phyloP scores from a whole-genome alignment of 345 rosid species.

The Melastoma malabathricum region DNA sequence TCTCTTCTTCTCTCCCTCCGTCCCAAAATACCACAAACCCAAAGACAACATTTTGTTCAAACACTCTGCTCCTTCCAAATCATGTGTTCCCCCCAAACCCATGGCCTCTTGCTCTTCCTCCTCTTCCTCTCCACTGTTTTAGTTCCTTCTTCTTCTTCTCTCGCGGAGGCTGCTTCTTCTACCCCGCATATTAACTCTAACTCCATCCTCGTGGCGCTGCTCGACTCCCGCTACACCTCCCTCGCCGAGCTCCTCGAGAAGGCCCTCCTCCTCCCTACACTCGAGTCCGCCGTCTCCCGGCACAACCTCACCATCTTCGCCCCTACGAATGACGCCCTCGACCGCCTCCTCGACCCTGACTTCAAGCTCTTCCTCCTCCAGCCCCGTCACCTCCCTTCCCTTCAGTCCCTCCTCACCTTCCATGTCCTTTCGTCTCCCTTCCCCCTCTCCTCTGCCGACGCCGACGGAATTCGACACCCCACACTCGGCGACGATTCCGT shows the following conservation, averaged over 20 bases:
- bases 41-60: too few species aligned
- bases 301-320: constrained; percentile 94
- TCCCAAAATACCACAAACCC: background rate
- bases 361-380: constrained; percentile 87
- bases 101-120: constrained; percentile 27
- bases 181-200: constrained; percentile 63
- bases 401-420: constrained; percentile 55
- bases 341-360: constrained; percentile 71
- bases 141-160: constrained; percentile 10
- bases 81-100: constrained; percentile 37
- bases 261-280: constrained; percentile 76
- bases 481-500: constrained; percentile 39
- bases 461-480: constrained; percentile 18
- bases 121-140: too few species aligned
- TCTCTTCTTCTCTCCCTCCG: background rate
- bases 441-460: constrained; percentile 20
- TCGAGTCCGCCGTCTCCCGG: constrained; percentile 69
- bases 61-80: constrained; percentile 11
- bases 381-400: constrained; percentile 72
- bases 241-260: constrained; percentile 81
- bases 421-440: constrained; percentile 66
- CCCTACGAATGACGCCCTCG: constrained; percentile 72
- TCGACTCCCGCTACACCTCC: constrained; percentile 90
- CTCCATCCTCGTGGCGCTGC: constrained; percentile 87
- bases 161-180: constrained; percentile 8